Base-by-base conservation (phyloP, 805 yeast genomes). In the Komagataella pastoris region DNA sequence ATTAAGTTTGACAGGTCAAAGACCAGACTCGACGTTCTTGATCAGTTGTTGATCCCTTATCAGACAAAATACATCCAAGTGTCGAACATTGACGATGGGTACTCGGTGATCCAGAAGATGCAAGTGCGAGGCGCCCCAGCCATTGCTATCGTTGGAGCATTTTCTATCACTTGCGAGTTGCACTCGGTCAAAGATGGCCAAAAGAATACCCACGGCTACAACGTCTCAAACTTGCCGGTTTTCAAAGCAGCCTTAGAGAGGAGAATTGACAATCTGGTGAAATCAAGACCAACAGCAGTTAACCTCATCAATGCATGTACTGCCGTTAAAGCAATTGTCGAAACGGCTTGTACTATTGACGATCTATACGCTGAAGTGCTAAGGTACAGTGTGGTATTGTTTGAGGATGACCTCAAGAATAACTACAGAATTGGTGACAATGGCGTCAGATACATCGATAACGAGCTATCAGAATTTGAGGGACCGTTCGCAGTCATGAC, bases 61-160 rank as follows among this genome's bases (percentile, higher is more conserved):
- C 74, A 83, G 50, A 79, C 95, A 1, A 74, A 71, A 49, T 91
- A 88, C 65, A 69, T 90, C 18, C 63, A 73, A 1, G 77, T 91
- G 53, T 57, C 69, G 44, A 69, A 79, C 17, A 80, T 87, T 50
- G 82, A 82, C 48, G 89, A 84, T 63, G 97, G 95, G 3, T 88
- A 70, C 66, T 73, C 75, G 17, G 95, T 86, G n/a, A 91, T 91
- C 65, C 83, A 81, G 61, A 74, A 74, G 53, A 91, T 91, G 99
- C 89, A 87, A 60, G 97, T 95, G 3, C 76, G 99, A 64, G 99
- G 99, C 44, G 99, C 99, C 0, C 99, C 99, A 0, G 98, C 98
- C 1, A 91, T 91, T 62, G 97, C 97, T 55, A 87, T 91, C 53
- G 97, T 91, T 2, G 98, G 96, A 4, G 81, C 89, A 1, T 75